Evolutionary conservation across 257 asterid species (phyloP), one percentile per base, ranked within the genome.

Genomic region (Ligustrum vulgare): DNA sequence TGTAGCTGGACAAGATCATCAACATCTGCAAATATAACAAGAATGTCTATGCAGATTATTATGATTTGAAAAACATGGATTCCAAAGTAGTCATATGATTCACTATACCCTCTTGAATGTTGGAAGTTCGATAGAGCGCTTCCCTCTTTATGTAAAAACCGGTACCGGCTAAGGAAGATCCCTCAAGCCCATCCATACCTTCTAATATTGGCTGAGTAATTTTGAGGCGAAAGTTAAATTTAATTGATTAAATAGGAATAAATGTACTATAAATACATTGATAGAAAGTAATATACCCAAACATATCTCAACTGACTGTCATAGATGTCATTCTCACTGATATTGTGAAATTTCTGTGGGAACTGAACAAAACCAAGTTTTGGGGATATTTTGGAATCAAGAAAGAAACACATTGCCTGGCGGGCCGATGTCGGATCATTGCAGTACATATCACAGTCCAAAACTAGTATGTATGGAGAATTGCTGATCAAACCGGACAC

Each of bases 401-500:
- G 81, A 70, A 78, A 83, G 60, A 81, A 85, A 78, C 91, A 87
- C 90, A 87, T 81, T 32, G 92, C 90, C 32, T 87, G 87, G 56
- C 90, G 84, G 25, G 87, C 86, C 16, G 88, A 83, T 8, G 86
- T 54, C 8, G 91, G 89, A 70, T 87, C 88, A 18, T 84, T 56
- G 80, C 89, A 87, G 68, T 82, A 87, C 81, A 82, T 82, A 77
- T 87, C 91, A 75, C 91, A 85, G 76, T 87, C 91, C 82, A 87
- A 36, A 49, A 82, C 86, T 74, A 77, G 41, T 36, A 87, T 67
- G 87, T 90, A 88, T 0, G 97, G 93, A 34, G 97, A 87, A 69
- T 92, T 92, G 89, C 94, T 92, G 43, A 89, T 43, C 37, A 81
- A 65, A 2, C 89, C 90, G 5, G 97, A 90, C 11, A 86, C 96